Base-by-base conservation (phyloP, 1,284 basidiomycete genomes). In the Pseudozyma hubeiensis region DNA sequence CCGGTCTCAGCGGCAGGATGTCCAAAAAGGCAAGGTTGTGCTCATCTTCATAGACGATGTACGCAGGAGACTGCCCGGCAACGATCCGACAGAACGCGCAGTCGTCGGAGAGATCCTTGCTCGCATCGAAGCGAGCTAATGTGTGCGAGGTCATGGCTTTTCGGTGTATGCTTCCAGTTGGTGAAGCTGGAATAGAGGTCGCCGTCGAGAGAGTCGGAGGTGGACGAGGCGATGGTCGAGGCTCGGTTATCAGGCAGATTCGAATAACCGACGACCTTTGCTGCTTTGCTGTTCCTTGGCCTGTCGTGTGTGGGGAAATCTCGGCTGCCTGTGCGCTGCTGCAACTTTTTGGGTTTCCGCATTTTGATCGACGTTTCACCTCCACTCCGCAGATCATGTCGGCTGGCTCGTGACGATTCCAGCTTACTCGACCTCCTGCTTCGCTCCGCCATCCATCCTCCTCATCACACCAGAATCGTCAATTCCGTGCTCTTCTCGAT, bases 11-110 rank as follows among this genome's bases (percentile, higher is more conserved):
- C 2, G 91, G 91, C 41, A 90, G 84, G 59, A 92, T 91, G 84
- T 92, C 91, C 75, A 92, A 86, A 59, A 93, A 89, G 9, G 90
- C 90, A 48, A 92, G 82, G n/a, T 90, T 87, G 53, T 87, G 85
- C 13, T 91, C 89, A 63, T 89, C 87, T 81, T 70, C 64, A 56
- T 77, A 75, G 2, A 74, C 67, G 33, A 75, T 43, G 57, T 65
- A 63, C 7, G 75, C 71, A 13, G 60, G 33, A 5, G 64, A 52
- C 11, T 64, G 19, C 17, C 44, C 8, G 3, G 64, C 47, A 4
- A 73, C 31, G 51, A 77, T 77, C 3, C 43, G 48, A 45, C 75
- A 77, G 24, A 77, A 75, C 13, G 73, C 64, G 53, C 73, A 75
- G 49, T 63, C 60, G 37, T 75, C 64, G 24, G 57, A 44, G 7